Percentiles rank a stretch among this genome's conserved stretches.
These are phyloP conservation scores for Porodaedalea pini DNA, from an alignment of 1,284 basidiomycete species.

Conservation along the genomic window DNA sequence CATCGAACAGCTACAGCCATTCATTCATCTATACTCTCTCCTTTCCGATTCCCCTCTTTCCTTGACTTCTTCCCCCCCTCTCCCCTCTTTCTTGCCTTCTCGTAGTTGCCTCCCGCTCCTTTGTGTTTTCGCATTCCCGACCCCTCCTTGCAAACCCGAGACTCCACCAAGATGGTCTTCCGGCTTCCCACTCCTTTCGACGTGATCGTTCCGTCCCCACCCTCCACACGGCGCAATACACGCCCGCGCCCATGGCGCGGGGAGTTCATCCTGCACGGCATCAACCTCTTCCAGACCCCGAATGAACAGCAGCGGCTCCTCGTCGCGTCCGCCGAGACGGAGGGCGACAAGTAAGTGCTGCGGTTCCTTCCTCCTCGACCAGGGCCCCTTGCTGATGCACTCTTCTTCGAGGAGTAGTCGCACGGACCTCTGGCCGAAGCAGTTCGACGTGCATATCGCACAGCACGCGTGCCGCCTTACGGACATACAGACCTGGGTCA, in stretches of 20 bases:
- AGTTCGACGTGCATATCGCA: slow-evolving; percentile 44
- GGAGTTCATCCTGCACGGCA: slow-evolving; percentile 44
- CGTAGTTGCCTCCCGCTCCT: neutral
- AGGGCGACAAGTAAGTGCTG: slow-evolving; percentile 53
- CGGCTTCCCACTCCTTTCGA: slow-evolving; percentile 59
- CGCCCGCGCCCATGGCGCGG: slow-evolving; percentile 51
- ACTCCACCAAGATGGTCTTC: slow-evolving; percentile 43
- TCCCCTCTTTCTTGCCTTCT: neutral
- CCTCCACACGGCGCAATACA: slow-evolving; percentile 23
- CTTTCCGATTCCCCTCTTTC: neutral
- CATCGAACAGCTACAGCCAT: neutral
- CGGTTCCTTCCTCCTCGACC: neutral
- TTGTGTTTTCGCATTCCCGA: neutral
- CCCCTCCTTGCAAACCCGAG: neutral
- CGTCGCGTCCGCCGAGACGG: slow-evolving; percentile 61
- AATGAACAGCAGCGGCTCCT: slow-evolving; percentile 47
- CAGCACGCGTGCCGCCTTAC: slow-evolving; percentile 41
- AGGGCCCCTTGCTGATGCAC: slow-evolving; percentile 9
- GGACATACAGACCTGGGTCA: slow-evolving; percentile 50
- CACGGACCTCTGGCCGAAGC: slow-evolving; percentile 45
- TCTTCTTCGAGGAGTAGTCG: slow-evolving; percentile 31
- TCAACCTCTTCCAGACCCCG: slow-evolving; percentile 37
- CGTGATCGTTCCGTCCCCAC: slow-evolving; percentile 48
- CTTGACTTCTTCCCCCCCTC: neutral
- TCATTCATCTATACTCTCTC: neutral